Percentiles rank a stretch among this genome's conserved stretches.
These are phyloP conservation scores for Fusarium brevicatenulatum DNA, from an alignment of 2,329 filamentous ascomycete species.

Conservation along the genomic window DNA sequence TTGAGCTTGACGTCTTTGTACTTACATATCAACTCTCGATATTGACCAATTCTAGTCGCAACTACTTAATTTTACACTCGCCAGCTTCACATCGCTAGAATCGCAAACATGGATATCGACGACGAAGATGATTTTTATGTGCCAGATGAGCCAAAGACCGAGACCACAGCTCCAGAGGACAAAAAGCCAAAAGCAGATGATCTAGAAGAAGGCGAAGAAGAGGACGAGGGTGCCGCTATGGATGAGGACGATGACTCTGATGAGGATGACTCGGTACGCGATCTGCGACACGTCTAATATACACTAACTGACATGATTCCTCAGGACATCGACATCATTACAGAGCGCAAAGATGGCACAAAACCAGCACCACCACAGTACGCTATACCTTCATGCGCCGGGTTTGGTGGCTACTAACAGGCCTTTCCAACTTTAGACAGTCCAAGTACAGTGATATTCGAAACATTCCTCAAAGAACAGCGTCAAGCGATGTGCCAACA, in stretches of 20 bases:
- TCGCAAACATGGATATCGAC: slow-evolving; percentile 69
- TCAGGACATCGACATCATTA: slow-evolving; percentile 75
- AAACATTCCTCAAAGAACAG: slow-evolving; percentile 70
- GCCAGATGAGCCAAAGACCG: slow-evolving; percentile 63
- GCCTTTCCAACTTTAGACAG: slow-evolving; percentile 54
- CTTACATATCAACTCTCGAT: neutral
- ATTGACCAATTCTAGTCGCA: neutral
- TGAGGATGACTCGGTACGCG: slow-evolving; percentile 57
- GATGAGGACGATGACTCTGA: slow-evolving; percentile 59
- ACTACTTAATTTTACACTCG: neutral
- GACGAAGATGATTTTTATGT: slow-evolving; percentile 76
- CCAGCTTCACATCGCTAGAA: too few species aligned
- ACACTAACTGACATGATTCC: slow-evolving; percentile 7
- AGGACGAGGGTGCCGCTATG: slow-evolving; percentile 69
- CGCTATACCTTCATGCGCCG: slow-evolving; percentile 42
- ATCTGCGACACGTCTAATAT: neutral
- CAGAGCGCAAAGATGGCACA: slow-evolving; percentile 71
- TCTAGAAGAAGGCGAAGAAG: slow-evolving; percentile 72
- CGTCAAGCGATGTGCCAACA: slow-evolving; percentile 60
- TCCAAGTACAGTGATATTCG: slow-evolving; percentile 72
- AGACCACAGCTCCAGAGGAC: slow-evolving; percentile 45
- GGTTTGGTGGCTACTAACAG: slow-evolving; percentile 9
- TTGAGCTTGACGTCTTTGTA: slow-evolving; percentile 35
- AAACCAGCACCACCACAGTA: slow-evolving; percentile 69
- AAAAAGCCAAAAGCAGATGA: slow-evolving; percentile 59